Evolutionary conservation across 331 rosid species (phyloP), one percentile per base, ranked within the genome.

Genomic region (Pyracantha coccinea): DNA sequence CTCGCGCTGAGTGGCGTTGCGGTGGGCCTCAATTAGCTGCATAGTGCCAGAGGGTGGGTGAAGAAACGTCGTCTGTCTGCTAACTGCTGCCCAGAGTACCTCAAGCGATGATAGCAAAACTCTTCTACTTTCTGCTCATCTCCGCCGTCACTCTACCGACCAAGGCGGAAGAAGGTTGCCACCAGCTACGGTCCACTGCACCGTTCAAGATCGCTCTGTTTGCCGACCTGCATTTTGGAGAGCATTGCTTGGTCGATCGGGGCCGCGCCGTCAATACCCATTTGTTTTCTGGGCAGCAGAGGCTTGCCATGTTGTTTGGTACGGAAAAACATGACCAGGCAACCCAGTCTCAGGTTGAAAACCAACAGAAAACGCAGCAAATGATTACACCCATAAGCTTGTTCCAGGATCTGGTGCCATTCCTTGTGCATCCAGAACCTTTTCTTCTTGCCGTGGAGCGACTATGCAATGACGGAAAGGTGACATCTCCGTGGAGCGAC

Each of bases 201-300:
- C 38, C 85, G 4, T 89, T 90, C 73, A 90, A 82, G 86, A 69
- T 90, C 19, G 86, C 88, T 1, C 23, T 93, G 55, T 90, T 93
- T 53, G 91, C 98, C 0, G 97, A 91, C 81, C 82, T 93, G 77
- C 98, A 93, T 81, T 91, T 88, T 47, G 98, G 98, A 1, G 97
- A 93, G 84, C n/a, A n/a, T n/a, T n/a, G n/a, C n/a, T n/a, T n/a
- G n/a, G n/a, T n/a, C n/a, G n/a, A n/a, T n/a, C n/a, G n/a, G n/a
- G n/a, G n/a, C n/a, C n/a, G n/a, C n/a, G n/a, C n/a, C n/a, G n/a
- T n/a, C n/a, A n/a, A n/a, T n/a, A n/a, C n/a, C n/a, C n/a, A n/a
- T n/a, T n/a, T n/a, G n/a, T n/a, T n/a, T n/a, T n/a, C n/a, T n/a
- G n/a, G n/a, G 84, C 97, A 93, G 75, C 98, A 93, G 75, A 77